A percentile compares a stretch with the other conserved stretches of the same genome.
Evolutionary conservation across 179 eudicot species (phyloP).

Genomic region (Spergularia azorica): DNA sequence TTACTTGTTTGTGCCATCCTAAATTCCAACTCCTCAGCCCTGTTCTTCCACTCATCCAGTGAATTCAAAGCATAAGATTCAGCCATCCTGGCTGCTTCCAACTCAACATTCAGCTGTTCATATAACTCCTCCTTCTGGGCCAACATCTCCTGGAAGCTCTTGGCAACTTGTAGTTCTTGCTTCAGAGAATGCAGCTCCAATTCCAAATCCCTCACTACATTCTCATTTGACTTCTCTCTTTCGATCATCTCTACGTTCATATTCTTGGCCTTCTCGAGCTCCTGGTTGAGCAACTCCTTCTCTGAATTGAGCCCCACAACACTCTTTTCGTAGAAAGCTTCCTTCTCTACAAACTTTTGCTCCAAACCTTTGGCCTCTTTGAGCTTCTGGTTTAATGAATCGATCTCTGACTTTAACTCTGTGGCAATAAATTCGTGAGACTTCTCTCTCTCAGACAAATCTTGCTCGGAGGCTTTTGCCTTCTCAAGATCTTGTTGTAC

Average conservation of each 20-base stretch:
- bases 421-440: slow-evolving; percentile 25
- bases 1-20: slow-evolving; percentile 59
- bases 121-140: slow-evolving; percentile 56
- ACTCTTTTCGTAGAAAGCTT: slow-evolving; percentile 26
- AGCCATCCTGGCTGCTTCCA: slow-evolving; percentile 85
- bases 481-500: slow-evolving; percentile 28
- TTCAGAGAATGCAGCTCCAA: slow-evolving; percentile 40
- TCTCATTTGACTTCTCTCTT: slow-evolving; percentile 25
- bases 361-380: slow-evolving; percentile 21
- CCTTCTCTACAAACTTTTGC: slow-evolving; percentile 27
- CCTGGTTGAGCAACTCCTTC: slow-evolving; percentile 19
- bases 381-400: slow-evolving; percentile 26
- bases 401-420: slow-evolving; percentile 29
- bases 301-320: slow-evolving; percentile 30
- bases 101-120: slow-evolving; percentile 72
- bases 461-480: slow-evolving; percentile 24
- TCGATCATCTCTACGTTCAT: slow-evolving; percentile 23
- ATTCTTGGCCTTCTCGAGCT: slow-evolving; percentile 30
- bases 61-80: slow-evolving; percentile 69
- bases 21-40: slow-evolving; percentile 59
- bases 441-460: slow-evolving; percentile 31
- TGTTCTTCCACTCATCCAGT: slow-evolving; percentile 66
- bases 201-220: slow-evolving; percentile 28
- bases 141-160: slow-evolving; percentile 49
- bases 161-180: slow-evolving; percentile 55